A percentile compares a stretch with the other conserved stretches of the same genome.
These are phyloP conservation scores for Cajanus cajan DNA, from an alignment of 306 rosid species.

Conservation along the genomic window DNA sequence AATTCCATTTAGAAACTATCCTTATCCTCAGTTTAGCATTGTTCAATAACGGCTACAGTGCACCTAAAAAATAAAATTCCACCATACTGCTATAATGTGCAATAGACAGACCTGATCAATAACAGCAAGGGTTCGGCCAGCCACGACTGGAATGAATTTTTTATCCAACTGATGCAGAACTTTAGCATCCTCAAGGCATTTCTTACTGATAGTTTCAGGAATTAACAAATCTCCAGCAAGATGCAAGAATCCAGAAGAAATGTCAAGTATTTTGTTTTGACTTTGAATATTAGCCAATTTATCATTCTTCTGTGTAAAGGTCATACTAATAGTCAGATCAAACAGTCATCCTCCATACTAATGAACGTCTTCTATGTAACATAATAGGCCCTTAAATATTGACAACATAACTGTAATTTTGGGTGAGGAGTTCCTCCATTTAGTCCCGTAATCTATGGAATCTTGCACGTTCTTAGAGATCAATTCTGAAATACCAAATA, in stretches of 20 bases:
- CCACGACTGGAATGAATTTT: conserved; percentile 87
- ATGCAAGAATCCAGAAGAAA: conserved; percentile 81
- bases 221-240: conserved; percentile 82
- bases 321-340: conserved; percentile 33
- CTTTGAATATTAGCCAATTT: conserved; percentile 33
- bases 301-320: conserved; percentile 53
- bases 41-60: neutral
- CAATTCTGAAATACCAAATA: conserved; percentile 46
- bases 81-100: neutral
- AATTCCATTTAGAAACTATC: neutral
- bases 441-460: conserved; percentile 48
- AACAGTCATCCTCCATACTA: conserved; percentile 14
- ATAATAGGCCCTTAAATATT: conserved; percentile 23
- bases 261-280: conserved; percentile 64
- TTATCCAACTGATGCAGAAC: conserved; percentile 93
- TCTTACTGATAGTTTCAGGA: conserved; percentile 70
- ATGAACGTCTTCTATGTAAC: conserved; percentile 15
- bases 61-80: conserved; percentile 8
- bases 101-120: conserved; percentile 79
- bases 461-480: conserved; percentile 50
- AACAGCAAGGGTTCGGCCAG: conserved; percentile 69
- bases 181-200: conserved; percentile 62
- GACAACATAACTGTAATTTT: conserved; percentile 57
- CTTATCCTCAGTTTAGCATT: neutral
- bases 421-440: conserved; percentile 69